A percentile compares a stretch with the other conserved stretches of the same genome.
Conservation (phyloP, 1,139 yeast genomes). For the Magnusiomyces suaveolens region DNA sequence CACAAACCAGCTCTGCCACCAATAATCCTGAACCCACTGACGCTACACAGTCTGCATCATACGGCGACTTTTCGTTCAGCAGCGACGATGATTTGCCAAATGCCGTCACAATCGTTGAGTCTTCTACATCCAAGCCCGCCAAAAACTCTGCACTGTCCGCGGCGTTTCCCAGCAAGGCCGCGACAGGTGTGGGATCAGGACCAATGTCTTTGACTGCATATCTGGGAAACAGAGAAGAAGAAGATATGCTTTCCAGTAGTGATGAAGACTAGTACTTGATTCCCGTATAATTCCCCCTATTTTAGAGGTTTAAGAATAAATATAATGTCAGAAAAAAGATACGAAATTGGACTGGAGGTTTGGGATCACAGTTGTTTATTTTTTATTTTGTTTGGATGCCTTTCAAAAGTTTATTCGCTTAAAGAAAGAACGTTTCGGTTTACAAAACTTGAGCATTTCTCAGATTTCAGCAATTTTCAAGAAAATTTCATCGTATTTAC, state of each 20-base stretch:
- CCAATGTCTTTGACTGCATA: background rate
- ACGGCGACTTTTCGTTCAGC: background rate
- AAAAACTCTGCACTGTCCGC: background rate
- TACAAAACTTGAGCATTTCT: no score
- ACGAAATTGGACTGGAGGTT: no score
- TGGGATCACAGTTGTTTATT: no score
- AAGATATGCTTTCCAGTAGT: background rate
- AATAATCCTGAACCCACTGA: background rate
- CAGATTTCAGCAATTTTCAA: no score
- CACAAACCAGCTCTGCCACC: background rate
- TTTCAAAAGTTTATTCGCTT: no score
- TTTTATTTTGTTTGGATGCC: no score
- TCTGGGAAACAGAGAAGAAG: background rate
- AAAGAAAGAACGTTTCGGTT: no score
- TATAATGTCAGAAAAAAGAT: no score
- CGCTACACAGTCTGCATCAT: background rate
- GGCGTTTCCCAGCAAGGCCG: background rate
- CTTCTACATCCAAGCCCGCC: background rate
- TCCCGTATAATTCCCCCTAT: background rate
- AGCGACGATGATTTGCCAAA: background rate
- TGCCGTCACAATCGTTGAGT: slow-evolving; percentile 1
- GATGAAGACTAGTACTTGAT: background rate
- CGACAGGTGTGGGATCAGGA: background rate
- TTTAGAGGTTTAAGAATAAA: background rate
- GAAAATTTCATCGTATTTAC: no score